Percentiles rank a stretch among this genome's conserved stretches.
phyloP scores from a whole-genome alignment of 2,329 filamentous ascomycete genomes.

The Fusarium palustre region DNA sequence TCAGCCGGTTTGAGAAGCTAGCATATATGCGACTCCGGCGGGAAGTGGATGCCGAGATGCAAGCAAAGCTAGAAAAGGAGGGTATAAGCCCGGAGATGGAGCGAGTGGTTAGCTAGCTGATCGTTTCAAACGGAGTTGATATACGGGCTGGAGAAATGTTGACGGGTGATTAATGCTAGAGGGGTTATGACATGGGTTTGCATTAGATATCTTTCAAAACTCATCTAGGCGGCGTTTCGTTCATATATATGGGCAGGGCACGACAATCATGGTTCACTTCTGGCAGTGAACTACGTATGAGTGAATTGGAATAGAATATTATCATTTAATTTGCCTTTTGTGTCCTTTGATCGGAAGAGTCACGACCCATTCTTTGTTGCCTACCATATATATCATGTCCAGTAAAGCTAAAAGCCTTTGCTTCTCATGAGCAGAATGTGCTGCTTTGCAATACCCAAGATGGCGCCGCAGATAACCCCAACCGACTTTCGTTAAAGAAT shows the following conservation, averaged over 20 bases:
- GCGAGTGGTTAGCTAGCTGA: slow-evolving; percentile 65
- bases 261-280: slow-evolving; percentile 12
- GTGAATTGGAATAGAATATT: slow-evolving; percentile 26
- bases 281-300: slow-evolving; percentile 11
- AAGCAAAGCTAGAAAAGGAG: slow-evolving; percentile 60
- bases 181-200: slow-evolving; percentile 36
- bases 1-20: slow-evolving; percentile 89
- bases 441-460: slow-evolving; percentile 1
- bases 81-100: slow-evolving; percentile 56
- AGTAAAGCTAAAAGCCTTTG: slow-evolving; percentile 9
- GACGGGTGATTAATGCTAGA: slow-evolving; percentile 33
- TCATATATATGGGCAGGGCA: slow-evolving; percentile 29
- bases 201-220: slow-evolving; percentile 36
- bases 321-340: slow-evolving; percentile 37
- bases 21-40: slow-evolving; percentile 84
- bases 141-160: slow-evolving; percentile 22
- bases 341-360: slow-evolving; percentile 9
- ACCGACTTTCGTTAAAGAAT: slow-evolving; percentile 17
- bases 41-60: slow-evolving; percentile 68
- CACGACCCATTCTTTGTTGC: not conserved
- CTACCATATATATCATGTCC: slow-evolving; percentile 17
- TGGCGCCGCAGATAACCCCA: slow-evolving; percentile 29
- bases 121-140: slow-evolving; percentile 6
- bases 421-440: slow-evolving; percentile 5
- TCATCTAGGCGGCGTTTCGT: slow-evolving; percentile 43